A percentile compares a stretch with the other conserved stretches of the same genome.
Conservation (phyloP, 2,329 filamentous ascomycete genomes). For the Colletotrichum paranaense region DNA sequence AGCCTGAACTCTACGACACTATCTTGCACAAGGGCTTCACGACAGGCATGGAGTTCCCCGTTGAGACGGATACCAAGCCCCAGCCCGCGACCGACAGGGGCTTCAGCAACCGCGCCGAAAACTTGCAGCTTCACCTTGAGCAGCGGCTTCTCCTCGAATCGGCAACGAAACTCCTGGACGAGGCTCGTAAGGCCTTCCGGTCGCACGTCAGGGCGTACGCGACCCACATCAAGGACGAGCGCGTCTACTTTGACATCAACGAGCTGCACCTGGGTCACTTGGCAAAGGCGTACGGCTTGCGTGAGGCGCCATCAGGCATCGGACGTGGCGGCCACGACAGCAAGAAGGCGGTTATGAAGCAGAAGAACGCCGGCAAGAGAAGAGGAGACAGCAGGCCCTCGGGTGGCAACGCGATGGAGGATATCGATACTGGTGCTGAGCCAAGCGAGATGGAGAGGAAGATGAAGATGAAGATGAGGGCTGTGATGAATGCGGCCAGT, state of each 20-base stretch:
- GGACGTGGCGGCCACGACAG: conserved; percentile 65
- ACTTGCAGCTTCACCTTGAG: conserved; percentile 69
- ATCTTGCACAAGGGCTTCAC: conserved; percentile 75
- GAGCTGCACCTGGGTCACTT: conserved; percentile 91
- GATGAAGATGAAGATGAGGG: conserved; percentile 73
- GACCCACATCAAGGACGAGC: conserved; percentile 88
- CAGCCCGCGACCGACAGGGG: conserved; percentile 57
- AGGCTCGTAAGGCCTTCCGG: conserved; percentile 87
- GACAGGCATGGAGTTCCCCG: conserved; percentile 71
- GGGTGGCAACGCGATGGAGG: conserved; percentile 42
- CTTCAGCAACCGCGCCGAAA: conserved; percentile 60
- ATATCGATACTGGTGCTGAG: conserved; percentile 43
- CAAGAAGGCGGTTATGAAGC: conserved; percentile 51
- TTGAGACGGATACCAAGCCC: conserved; percentile 71
- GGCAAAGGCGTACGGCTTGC: conserved; percentile 91
- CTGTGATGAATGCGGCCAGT: conserved; percentile 65
- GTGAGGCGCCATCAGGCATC: conserved; percentile 89
- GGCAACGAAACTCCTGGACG: conserved; percentile 75
- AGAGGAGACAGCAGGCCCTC: conserved; percentile 34
- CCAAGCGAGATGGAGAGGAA: conserved; percentile 67
- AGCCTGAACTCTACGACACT: conserved; percentile 63
- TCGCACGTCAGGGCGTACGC: conserved; percentile 95
- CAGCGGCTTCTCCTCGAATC: conserved; percentile 60
- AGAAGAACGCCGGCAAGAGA: conserved; percentile 40
- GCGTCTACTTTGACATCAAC: conserved; percentile 90